A percentile compares a stretch with the other conserved stretches of the same genome.
These are phyloP conservation scores for Chrysosphaeria jannelii DNA, from an alignment of 2,329 filamentous ascomycete genomes.

Conservation along the genomic window DNA sequence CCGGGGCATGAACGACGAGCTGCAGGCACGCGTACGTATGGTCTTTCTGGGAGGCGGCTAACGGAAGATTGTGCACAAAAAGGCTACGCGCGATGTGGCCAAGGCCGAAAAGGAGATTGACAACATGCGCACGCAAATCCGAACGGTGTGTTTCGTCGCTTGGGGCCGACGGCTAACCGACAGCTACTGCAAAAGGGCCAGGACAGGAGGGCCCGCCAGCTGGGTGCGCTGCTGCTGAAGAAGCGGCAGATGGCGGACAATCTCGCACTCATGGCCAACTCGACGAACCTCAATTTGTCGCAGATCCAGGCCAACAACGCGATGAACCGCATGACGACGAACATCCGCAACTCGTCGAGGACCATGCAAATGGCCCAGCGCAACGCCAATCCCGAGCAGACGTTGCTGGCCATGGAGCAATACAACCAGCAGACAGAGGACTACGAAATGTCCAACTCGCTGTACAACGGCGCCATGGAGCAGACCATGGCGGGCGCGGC, in stretches of 20 bases:
- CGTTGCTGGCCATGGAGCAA: constrained; percentile 27
- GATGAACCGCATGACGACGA: constrained; percentile 33
- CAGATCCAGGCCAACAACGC: constrained; percentile 34
- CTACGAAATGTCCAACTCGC: constrained; percentile 33
- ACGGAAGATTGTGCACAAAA: constrained; percentile 12
- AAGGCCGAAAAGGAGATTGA: constrained; percentile 30
- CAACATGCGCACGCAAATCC: constrained; percentile 30
- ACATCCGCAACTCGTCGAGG: constrained; percentile 27
- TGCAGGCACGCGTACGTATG: constrained; percentile 21
- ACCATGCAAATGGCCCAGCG: constrained; percentile 27
- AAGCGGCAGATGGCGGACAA: constrained; percentile 30
- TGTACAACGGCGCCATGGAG: constrained; percentile 64
- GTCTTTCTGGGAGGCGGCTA: background rate
- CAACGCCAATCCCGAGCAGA: constrained; percentile 28
- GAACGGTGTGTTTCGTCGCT: constrained; percentile 12
- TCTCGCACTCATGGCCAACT: constrained; percentile 33
- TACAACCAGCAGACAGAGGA: constrained; percentile 32
- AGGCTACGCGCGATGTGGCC: constrained; percentile 26
- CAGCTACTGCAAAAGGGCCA: constrained; percentile 28
- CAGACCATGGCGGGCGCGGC: constrained; percentile 44
- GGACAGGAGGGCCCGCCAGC: constrained; percentile 30
- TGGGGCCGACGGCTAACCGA: background rate
- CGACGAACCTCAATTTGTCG: constrained; percentile 26
- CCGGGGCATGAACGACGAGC: constrained; percentile 31
- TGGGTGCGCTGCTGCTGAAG: constrained; percentile 29